Evolutionary conservation across 163 green algal genomes (phyloP).

Genomic region (Chloromonas sp.): DNA sequence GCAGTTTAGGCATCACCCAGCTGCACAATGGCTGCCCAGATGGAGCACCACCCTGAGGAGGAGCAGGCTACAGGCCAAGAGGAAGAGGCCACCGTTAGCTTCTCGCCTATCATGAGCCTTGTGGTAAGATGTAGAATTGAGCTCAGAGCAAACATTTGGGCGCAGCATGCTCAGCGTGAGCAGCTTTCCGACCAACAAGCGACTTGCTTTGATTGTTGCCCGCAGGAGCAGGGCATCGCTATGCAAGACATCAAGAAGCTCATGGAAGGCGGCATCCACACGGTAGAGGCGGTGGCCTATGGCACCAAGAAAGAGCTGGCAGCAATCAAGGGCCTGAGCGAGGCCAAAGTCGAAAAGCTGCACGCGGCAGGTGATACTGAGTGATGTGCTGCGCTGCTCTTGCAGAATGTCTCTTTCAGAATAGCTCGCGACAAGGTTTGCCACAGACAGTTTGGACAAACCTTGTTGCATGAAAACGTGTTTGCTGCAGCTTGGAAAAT

Average conservation of each 20-base stretch:
- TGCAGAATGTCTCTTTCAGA: not conserved
- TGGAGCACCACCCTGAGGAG: not conserved
- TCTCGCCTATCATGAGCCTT: not conserved
- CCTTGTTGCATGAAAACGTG: not conserved
- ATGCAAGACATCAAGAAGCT: constrained; percentile 94
- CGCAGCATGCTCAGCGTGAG: not conserved
- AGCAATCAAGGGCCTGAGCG: constrained; percentile 93
- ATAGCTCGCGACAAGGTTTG: too few relatives aligned
- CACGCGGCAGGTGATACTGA: constrained; percentile 65
- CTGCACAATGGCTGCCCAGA: not conserved
- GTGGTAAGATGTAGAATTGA: not conserved
- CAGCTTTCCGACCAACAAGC: not conserved
- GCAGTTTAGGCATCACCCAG: too few relatives aligned
- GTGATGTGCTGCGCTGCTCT: not conserved
- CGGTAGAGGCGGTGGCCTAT: constrained; percentile 65
- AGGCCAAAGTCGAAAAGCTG: constrained; percentile 94
- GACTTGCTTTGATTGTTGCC: too few relatives aligned
- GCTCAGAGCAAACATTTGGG: too few relatives aligned
- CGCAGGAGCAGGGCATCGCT: constrained; percentile 40
- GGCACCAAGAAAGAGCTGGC: constrained; percentile 77
- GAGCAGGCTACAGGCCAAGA: not conserved
- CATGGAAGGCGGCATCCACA: constrained; percentile 77
- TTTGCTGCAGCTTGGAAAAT: constrained; percentile 75
- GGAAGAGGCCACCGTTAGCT: not conserved
- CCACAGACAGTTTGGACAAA: not conserved